Evolutionary conservation across 2,329 filamentous ascomycete genomes (phyloP).

Genomic region (Colletotrichum liriopes): DNA sequence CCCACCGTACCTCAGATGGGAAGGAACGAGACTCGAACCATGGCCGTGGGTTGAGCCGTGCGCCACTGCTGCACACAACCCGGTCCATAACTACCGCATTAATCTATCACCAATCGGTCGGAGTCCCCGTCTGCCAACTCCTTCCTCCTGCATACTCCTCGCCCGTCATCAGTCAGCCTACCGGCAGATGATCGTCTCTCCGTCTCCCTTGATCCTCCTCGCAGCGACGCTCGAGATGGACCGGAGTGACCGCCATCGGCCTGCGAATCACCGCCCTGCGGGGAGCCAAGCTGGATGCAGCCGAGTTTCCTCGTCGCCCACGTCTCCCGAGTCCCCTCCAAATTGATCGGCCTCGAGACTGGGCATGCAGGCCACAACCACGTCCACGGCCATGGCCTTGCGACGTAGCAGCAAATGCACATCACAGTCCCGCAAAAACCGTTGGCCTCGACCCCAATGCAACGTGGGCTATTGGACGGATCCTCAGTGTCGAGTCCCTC

Average conservation of each 20-base stretch:
- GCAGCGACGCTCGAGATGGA: neutral
- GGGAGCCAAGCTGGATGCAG: constrained; percentile 1
- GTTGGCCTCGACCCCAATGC: constrained; percentile 30
- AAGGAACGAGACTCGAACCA: neutral
- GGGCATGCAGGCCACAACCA: neutral
- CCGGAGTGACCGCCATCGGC: neutral
- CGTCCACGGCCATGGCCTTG: neutral
- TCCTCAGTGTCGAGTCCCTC: neutral
- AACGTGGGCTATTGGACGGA: constrained; percentile 11
- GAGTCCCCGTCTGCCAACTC: constrained; percentile 28
- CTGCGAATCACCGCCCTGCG: neutral
- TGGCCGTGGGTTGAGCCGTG: neutral
- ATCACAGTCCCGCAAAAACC: constrained; percentile 28
- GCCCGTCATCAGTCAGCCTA: constrained; percentile 8
- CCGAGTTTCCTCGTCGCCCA: neutral
- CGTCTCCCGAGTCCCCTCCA: neutral
- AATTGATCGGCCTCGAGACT: constrained; percentile 18
- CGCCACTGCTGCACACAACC: neutral
- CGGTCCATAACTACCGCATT: neutral
- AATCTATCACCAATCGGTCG: constrained; percentile 3
- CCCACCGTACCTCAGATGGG: neutral
- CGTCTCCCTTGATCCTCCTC: neutral
- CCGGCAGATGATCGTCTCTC: neutral
- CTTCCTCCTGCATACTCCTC: constrained; percentile 20
- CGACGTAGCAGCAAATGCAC: constrained; percentile 21